Evolutionary conservation across 2,329 filamentous ascomycete species (phyloP), one percentile per base, ranked within the genome.

Genomic region (Ceratocystis eucalypticola): DNA sequence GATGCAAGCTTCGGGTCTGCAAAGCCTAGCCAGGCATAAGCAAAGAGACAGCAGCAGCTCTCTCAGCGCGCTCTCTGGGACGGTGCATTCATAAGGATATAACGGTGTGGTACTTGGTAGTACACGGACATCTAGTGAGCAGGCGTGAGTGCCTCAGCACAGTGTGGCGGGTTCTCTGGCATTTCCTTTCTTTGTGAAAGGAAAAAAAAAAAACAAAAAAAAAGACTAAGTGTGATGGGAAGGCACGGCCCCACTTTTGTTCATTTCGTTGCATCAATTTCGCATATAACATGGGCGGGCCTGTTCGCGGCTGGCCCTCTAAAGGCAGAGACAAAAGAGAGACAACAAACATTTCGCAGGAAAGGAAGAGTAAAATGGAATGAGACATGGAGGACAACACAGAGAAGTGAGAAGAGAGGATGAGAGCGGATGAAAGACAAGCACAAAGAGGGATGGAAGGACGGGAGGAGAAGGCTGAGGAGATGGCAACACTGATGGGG

Each of bases 201-300:
- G 28, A 8, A 7, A 33, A 33, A 33, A 33, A 41, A 7, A 1
- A 33, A 2, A 33, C 7, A 1, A 12, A 41, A 37, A 37, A 41
- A 41, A 41, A 15, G 22, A 20, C 3, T 1, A 53, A 25, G 20
- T 50, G 20, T 7, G 46, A 50, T 20, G 46, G 46, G n/a, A 50
- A 50, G 17, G 48, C 48, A 53, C 48, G 48, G 28, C 55, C 3
- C 55, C 55, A 59, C 55, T 59, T 20, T 59, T 28, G 28, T n/a
- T 59, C 28, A 59, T 59, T 59, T 57, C 53, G 28, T 33, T 57
- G 53, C 53, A 57, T 30, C 53, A 57, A 57, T 57, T 57, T 59
- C 55, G 55, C 55, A 59, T 59, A 59, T n/a, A 59, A 20, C 28
- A 59, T 30, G 55, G 55, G 55, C 12, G 55, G 55, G 55, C 55